Conservation (phyloP, 176 grass and related monocot species). For the barley (Hordeum vulgare) region DNA sequence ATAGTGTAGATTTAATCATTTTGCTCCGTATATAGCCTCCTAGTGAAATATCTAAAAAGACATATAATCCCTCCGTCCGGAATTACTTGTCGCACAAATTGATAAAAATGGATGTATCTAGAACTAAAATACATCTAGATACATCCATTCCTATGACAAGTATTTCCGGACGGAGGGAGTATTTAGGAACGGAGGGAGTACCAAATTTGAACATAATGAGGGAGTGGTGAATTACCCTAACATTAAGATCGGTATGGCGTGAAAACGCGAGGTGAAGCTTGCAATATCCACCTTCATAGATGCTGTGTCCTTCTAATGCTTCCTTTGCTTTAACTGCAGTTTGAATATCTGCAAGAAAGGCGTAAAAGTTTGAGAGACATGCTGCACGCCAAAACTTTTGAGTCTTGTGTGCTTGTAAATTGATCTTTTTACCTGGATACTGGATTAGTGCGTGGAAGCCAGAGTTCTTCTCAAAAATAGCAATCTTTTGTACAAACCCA, state of each 20-base stretch:
- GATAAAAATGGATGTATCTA: too few relatives aligned
- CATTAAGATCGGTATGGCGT: constrained; percentile 74
- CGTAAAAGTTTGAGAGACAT: constrained; percentile 1
- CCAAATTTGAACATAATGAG: background rate
- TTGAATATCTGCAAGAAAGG: constrained; percentile 57
- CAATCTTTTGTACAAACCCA: constrained; percentile 94
- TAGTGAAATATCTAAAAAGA: too few relatives aligned
- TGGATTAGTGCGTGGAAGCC: constrained; percentile 87
- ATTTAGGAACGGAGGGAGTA: too few relatives aligned
- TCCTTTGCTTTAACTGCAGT: constrained; percentile 57
- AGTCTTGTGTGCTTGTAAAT: background rate
- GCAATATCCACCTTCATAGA: constrained; percentile 88
- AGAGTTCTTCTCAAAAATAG: constrained; percentile 84
- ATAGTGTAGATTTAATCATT: too few relatives aligned
- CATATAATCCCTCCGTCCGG: too few relatives aligned
- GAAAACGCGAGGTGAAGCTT: constrained; percentile 78
- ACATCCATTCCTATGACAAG: too few relatives aligned
- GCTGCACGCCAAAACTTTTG: background rate
- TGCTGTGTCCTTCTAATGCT: constrained; percentile 68
- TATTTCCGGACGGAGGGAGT: too few relatives aligned
- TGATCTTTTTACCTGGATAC: constrained; percentile 55
- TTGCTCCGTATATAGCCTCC: too few relatives aligned
- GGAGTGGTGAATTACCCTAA: constrained; percentile 49
- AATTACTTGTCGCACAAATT: too few relatives aligned
- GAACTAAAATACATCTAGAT: too few relatives aligned